phyloP scores from a whole-genome alignment of 2,329 filamentous ascomycete genomes.

The Penicillium sp. region DNA sequence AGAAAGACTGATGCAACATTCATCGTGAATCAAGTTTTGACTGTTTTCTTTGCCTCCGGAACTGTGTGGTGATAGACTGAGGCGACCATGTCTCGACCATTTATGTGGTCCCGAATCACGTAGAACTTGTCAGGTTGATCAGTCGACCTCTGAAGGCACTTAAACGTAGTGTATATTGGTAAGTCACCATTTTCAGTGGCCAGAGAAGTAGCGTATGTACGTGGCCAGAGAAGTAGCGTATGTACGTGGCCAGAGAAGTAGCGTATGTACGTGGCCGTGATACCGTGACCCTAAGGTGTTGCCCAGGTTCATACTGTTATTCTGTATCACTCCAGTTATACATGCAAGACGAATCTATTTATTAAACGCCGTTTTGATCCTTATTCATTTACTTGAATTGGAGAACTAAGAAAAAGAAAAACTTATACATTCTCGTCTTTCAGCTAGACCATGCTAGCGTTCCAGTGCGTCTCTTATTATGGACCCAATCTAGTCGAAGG shows the following conservation, averaged over 20 bases:
- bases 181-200: neutral
- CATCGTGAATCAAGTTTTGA: neutral
- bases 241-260: too few relatives aligned
- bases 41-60: neutral
- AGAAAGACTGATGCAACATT: neutral
- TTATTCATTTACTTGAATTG: neutral
- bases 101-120: neutral
- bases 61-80: neutral
- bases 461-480: neutral
- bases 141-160: neutral
- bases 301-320: too few relatives aligned
- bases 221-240: too few relatives aligned
- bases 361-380: neutral
- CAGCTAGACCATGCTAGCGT: neutral
- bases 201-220: too few relatives aligned
- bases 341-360: too few relatives aligned
- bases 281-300: too few relatives aligned
- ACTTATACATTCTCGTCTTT: neutral
- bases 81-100: neutral
- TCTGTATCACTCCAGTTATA: too few relatives aligned
- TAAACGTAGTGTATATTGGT: neutral
- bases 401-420: neutral
- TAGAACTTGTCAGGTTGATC: neutral
- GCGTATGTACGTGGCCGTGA: too few relatives aligned
- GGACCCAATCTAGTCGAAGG: constrained; percentile 68